Conservation (phyloP, 1,139 yeast species). For the Arxiozyma telluris region DNA sequence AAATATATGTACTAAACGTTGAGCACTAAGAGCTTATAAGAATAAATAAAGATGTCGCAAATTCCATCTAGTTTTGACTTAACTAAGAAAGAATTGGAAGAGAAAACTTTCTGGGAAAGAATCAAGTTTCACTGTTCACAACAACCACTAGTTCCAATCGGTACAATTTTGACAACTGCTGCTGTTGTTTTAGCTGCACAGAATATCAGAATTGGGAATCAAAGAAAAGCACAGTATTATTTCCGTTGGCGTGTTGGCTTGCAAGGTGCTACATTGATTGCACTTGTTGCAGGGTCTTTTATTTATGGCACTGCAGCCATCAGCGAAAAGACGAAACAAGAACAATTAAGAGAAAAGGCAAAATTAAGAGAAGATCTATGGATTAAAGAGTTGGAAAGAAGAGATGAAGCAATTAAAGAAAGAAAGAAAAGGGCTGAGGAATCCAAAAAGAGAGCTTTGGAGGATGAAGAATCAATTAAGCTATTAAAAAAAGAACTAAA, state of each 20-base stretch:
- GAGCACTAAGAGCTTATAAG: no score
- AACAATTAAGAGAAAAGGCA: conserved; percentile 51
- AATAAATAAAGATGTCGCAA: conserved; percentile 23
- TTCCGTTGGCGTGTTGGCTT: conserved; percentile 84
- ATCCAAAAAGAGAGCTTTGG: conserved; percentile 34
- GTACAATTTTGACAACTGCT: conserved; percentile 67
- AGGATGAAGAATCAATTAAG: conserved; percentile 27
- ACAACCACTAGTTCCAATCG: conserved; percentile 77
- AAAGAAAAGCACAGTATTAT: conserved; percentile 70
- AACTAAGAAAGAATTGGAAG: conserved; percentile 20
- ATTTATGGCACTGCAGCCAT: conserved; percentile 40
- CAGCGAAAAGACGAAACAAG: conserved; percentile 37
- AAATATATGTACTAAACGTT: no score
- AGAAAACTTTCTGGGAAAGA: conserved; percentile 30
- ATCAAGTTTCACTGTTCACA: conserved; percentile 44
- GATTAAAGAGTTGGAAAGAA: conserved; percentile 85
- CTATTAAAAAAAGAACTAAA: conserved; percentile 23
- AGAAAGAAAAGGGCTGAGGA: conserved; percentile 48
- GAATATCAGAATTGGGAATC: conserved; percentile 65
- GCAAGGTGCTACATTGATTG: conserved; percentile 74
- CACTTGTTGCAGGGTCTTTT: conserved; percentile 72
- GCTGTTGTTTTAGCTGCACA: conserved; percentile 75
- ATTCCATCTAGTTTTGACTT: conserved; percentile 33
- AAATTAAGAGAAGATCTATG: conserved; percentile 75
- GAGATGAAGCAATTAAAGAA: conserved; percentile 64